A percentile compares a stretch with the other conserved stretches of the same genome.
Conservation (phyloP, 192 early-diverging fungal species). For the Backusella westeae region DNA sequence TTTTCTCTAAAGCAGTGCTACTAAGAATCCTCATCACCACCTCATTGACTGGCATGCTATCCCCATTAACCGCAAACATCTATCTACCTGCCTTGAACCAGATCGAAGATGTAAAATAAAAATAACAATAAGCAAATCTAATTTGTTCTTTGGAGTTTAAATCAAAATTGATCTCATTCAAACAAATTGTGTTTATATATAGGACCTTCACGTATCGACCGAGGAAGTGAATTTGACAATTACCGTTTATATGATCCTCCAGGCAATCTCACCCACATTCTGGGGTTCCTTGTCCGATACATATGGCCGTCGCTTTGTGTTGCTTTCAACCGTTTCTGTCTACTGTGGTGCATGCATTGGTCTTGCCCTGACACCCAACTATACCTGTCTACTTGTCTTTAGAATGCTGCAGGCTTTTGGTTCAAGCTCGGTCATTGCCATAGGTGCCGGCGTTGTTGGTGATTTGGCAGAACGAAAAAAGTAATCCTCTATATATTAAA, state of each 20-base stretch:
- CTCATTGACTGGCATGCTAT: slow-evolving; percentile 34
- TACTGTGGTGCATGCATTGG: slow-evolving; percentile 34
- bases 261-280: slow-evolving; percentile 33
- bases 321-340: slow-evolving; percentile 25
- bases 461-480: slow-evolving; percentile 15
- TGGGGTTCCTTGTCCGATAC: slow-evolving; percentile 38
- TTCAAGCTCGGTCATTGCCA: slow-evolving; percentile 34
- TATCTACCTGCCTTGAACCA: slow-evolving; percentile 26
- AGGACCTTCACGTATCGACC: slow-evolving; percentile 9
- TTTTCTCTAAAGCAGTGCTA: slow-evolving; percentile 24
- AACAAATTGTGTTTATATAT: not conserved
- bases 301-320: slow-evolving; percentile 34
- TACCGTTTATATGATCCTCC: slow-evolving; percentile 24
- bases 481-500: not conserved
- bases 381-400: slow-evolving; percentile 18
- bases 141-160: not conserved
- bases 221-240: slow-evolving; percentile 18
- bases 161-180: not conserved
- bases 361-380: slow-evolving; percentile 20
- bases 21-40: slow-evolving; percentile 32
- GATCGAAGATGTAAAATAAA: slow-evolving; percentile 13
- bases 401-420: slow-evolving; percentile 39
- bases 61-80: slow-evolving; percentile 23
- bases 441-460: slow-evolving; percentile 23
- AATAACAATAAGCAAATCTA: not conserved